A percentile compares a stretch with the other conserved stretches of the same genome.
These are phyloP conservation scores for Orbilia blumenaviensis DNA, from an alignment of 2,329 filamentous ascomycete species.

Conservation along the genomic window DNA sequence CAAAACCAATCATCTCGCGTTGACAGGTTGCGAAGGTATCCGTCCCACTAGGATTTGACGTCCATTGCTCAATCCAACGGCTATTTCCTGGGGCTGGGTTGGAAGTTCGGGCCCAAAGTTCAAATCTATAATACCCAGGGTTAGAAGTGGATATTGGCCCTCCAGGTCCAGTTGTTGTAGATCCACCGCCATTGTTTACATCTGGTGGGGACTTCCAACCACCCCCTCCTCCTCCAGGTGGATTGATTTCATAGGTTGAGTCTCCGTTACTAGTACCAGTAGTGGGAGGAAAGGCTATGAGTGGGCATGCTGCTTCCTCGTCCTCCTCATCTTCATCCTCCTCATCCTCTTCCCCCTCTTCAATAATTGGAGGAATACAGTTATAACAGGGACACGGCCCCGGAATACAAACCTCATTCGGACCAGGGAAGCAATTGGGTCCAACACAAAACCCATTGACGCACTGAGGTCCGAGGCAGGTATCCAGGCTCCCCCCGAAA, in stretches of 20 bases:
- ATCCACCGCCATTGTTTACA: background rate
- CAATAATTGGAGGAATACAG: background rate
- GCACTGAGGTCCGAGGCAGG: background rate
- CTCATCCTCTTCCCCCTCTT: background rate
- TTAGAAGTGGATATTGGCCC: background rate
- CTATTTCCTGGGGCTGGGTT: background rate
- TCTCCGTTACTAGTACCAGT: background rate
- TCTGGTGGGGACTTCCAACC: background rate
- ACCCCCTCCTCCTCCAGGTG: background rate
- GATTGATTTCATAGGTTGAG: background rate
- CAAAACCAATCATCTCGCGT: background rate
- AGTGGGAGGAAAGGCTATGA: background rate
- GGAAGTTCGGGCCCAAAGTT: background rate
- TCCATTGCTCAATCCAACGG: background rate
- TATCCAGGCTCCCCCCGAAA: background rate
- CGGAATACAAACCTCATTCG: background rate
- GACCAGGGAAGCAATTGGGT: background rate
- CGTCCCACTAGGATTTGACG: background rate
- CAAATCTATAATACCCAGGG: background rate
- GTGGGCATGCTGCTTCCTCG: background rate
- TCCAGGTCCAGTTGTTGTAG: background rate
- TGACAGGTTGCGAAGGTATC: background rate
- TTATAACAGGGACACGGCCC: background rate
- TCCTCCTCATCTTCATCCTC: slow-evolving; percentile 4
- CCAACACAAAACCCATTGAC: background rate